Conservation (phyloP, 148 eudicot species). For the Diospyros lotus region DNA sequence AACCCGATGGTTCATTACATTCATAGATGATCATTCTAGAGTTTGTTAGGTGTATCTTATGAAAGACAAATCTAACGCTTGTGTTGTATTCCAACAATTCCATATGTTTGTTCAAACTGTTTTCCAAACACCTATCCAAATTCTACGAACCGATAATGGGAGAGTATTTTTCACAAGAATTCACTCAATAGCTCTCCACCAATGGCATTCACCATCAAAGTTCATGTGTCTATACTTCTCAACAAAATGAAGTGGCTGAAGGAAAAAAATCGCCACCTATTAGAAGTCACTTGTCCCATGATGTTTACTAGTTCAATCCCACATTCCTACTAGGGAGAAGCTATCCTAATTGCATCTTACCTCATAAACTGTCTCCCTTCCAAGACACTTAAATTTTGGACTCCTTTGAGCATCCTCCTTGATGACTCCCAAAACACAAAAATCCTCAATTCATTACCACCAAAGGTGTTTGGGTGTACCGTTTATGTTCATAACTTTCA, state of each 20-base stretch:
- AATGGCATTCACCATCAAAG: neutral
- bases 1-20: constrained; percentile 3
- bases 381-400: neutral
- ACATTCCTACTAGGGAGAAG: neutral
- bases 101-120: neutral
- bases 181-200: neutral
- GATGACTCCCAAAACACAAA: neutral
- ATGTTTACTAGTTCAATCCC: neutral
- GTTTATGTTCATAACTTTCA: neutral
- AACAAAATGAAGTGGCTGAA: neutral
- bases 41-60: neutral
- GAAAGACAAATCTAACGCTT: constrained; percentile 7
- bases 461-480: neutral
- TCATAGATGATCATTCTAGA: constrained; percentile 5
- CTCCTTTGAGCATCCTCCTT: neutral
- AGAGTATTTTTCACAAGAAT: neutral
- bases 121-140: neutral
- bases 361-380: neutral
- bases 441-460: neutral
- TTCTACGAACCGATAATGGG: neutral
- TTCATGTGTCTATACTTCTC: neutral
- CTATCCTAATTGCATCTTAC: neutral
- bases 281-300: neutral
- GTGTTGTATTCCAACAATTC: neutral
- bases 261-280: neutral